Evolutionary conservation across 1,139 yeast genomes (phyloP).

Genomic region (Sugiyamaella pinicola): DNA sequence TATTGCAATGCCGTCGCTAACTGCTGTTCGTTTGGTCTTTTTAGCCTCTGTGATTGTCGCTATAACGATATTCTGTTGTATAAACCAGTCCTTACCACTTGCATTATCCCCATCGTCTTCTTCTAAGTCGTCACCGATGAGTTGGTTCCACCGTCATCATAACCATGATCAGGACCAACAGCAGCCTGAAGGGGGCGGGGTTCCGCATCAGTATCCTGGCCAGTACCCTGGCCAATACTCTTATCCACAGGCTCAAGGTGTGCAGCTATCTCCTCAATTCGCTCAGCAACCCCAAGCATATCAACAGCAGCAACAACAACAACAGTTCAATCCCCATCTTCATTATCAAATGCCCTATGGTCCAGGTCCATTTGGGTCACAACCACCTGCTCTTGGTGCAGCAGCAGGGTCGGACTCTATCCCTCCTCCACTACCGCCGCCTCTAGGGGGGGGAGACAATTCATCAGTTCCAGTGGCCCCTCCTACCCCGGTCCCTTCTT

Average conservation of each 20-base stretch:
- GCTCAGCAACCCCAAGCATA: neutral
- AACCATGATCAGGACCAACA: slow-evolving; percentile 1
- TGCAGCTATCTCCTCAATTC: slow-evolving; percentile 1
- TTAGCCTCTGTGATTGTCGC: slow-evolving; percentile 4
- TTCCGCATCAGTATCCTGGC: neutral
- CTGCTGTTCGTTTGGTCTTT: neutral
- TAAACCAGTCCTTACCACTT: slow-evolving; percentile 4
- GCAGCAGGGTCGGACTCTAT: neutral
- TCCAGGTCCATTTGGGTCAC: neutral
- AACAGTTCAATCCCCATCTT: slow-evolving; percentile 12
- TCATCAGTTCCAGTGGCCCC: neutral
- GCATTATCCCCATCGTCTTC: neutral
- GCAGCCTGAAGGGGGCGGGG: neutral
- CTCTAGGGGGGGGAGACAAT: neutral
- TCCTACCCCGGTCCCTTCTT: no score
- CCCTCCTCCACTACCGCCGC: slow-evolving; percentile 12
- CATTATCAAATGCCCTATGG: slow-evolving; percentile 16
- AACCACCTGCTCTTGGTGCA: neutral
- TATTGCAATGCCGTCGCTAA: slow-evolving; percentile 8
- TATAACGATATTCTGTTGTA: neutral
- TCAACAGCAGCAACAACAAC: slow-evolving; percentile 7
- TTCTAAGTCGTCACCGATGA: no score
- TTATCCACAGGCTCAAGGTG: slow-evolving; percentile 4
- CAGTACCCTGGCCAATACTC: slow-evolving; percentile 12
- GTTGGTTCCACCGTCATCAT: slow-evolving; percentile 11